Conservation (phyloP, 768 basidiomycete genomes). For the Boletus tylopilopsis region DNA sequence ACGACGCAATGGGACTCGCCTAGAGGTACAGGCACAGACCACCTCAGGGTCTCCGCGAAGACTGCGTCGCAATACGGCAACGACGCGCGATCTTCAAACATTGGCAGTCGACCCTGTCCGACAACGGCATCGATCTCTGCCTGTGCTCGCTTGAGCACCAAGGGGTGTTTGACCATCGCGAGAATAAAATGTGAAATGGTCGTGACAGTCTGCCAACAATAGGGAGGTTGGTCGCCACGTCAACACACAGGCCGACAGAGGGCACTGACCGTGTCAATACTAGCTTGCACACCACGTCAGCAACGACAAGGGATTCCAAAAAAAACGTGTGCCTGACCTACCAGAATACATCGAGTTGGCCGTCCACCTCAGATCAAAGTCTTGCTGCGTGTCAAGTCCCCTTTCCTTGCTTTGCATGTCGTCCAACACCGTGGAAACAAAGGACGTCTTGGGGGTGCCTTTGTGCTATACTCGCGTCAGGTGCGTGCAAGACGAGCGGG, state of each 20-base stretch:
- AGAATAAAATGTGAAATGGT: constrained; percentile 55
- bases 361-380: constrained; percentile 74
- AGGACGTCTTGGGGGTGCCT: constrained; percentile 38
- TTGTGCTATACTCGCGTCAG: constrained; percentile 23
- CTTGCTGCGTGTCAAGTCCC: constrained; percentile 33
- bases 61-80: constrained; percentile 60
- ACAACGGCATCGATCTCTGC: constrained; percentile 58
- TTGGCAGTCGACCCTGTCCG: constrained; percentile 48
- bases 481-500: not conserved
- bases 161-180: constrained; percentile 62
- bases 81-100: constrained; percentile 48
- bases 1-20: constrained; percentile 34
- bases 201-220: constrained; percentile 44
- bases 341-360: constrained; percentile 79
- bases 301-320: not conserved
- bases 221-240: not conserved
- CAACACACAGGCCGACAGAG: not conserved
- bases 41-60: constrained; percentile 52
- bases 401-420: not conserved
- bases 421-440: constrained; percentile 52
- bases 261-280: constrained; percentile 56
- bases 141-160: constrained; percentile 54
- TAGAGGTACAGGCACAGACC: constrained; percentile 55
- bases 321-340: constrained; percentile 15
- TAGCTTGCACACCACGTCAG: constrained; percentile 31